A percentile compares a stretch with the other conserved stretches of the same genome.
Evolutionary conservation across 352 stramenopile genomes (phyloP).

Genomic region (Pythium pyrilobum): DNA sequence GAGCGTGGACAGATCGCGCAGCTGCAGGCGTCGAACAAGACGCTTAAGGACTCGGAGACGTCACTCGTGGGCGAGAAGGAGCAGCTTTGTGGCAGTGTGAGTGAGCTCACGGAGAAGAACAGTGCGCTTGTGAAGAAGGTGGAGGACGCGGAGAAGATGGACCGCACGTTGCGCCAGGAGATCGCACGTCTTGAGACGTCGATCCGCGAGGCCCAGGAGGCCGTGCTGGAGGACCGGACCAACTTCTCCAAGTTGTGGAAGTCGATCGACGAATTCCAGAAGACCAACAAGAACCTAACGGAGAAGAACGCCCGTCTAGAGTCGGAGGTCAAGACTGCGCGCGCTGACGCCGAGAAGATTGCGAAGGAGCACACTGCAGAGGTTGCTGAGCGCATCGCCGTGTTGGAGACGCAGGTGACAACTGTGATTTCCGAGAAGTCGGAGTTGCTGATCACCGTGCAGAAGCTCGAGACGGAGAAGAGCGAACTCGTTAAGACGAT

Average conservation of each 20-base stretch:
- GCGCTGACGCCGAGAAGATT: constrained; percentile 16
- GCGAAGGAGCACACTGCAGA: constrained; percentile 11
- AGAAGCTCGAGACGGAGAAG: constrained; percentile 14
- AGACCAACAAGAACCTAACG: constrained; percentile 17
- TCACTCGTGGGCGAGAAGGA: constrained; percentile 2
- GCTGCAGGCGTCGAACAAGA: constrained; percentile 14
- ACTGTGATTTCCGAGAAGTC: neutral
- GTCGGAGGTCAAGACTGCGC: constrained; percentile 13
- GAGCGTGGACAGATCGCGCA: constrained; percentile 11
- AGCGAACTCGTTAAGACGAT: constrained; percentile 14
- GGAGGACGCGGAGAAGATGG: constrained; percentile 12
- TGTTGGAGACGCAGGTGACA: constrained; percentile 9
- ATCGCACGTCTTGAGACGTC: constrained; percentile 20
- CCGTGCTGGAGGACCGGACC: constrained; percentile 18
- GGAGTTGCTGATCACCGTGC: constrained; percentile 14
- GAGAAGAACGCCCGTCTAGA: constrained; percentile 20
- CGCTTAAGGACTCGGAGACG: constrained; percentile 3
- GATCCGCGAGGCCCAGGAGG: constrained; percentile 20
- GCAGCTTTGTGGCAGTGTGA: neutral
- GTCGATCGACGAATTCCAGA: constrained; percentile 19
- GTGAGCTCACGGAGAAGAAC: constrained; percentile 11
- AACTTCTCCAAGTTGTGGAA: constrained; percentile 27
- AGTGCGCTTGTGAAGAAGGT: constrained; percentile 15
- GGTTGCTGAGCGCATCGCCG: neutral
- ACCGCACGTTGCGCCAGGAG: constrained; percentile 10